These are phyloP conservation scores for Beverwykella pulmonaria DNA, from an alignment of 495 filamentous ascomycete genomes.

Conservation along the genomic window DNA sequence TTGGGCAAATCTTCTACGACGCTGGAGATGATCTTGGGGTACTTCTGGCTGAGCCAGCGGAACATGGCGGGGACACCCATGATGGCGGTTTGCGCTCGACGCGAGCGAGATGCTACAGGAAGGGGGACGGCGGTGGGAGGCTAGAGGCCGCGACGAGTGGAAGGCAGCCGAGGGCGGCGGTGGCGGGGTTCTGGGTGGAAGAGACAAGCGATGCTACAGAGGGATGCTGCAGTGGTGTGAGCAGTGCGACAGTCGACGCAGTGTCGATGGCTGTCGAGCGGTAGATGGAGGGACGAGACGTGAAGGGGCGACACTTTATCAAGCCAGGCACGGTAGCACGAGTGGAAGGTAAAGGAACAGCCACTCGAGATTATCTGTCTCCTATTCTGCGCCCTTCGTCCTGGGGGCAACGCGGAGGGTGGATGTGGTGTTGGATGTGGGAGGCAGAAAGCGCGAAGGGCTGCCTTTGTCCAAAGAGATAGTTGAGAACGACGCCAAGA, in stretches of 20 bases:
- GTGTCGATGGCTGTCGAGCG: not conserved
- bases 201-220: not conserved
- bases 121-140: not conserved
- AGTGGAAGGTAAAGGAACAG: not conserved
- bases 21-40: constrained; percentile 90
- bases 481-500: not conserved
- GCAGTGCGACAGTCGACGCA: not conserved
- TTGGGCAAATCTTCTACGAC: constrained; percentile 84
- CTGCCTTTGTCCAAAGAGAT: not conserved
- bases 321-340: not conserved
- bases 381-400: not conserved
- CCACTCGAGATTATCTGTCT: not conserved
- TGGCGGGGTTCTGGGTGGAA: not conserved
- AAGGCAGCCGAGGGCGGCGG: not conserved
- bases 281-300: not conserved
- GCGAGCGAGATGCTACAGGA: not conserved
- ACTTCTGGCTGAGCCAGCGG: constrained; percentile 91
- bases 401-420: not conserved
- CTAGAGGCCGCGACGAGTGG: not conserved
- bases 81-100: constrained; percentile 41
- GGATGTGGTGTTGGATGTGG: not conserved
- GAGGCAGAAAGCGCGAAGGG: not conserved
- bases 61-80: constrained; percentile 97
- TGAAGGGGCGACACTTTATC: not conserved
- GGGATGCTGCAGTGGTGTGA: not conserved